phyloP scores from a whole-genome alignment of 192 early-diverging fungal species.

The Podochytrium sp. region DNA sequence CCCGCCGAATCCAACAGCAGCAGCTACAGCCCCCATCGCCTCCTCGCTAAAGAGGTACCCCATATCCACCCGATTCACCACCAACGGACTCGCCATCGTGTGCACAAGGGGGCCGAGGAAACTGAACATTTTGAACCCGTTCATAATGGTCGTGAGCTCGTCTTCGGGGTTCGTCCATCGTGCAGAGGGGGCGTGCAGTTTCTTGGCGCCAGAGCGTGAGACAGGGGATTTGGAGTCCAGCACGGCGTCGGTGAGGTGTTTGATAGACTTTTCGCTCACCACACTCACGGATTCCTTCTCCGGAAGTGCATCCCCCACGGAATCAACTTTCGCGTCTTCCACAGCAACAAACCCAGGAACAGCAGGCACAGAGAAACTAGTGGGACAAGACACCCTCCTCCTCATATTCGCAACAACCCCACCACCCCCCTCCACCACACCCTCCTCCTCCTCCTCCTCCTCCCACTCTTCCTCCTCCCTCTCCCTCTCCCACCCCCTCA shows the following conservation, averaged over 20 bases:
- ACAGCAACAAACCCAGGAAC: neutral
- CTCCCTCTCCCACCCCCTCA: neutral
- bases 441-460: neutral
- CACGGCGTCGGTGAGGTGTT: neutral
- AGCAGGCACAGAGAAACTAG: constrained; percentile 20
- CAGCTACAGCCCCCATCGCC: neutral
- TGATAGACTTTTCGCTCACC: neutral
- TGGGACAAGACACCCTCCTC: constrained; percentile 7
- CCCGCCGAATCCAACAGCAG: too few relatives aligned
- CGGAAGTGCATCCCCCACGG: neutral
- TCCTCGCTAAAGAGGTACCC: neutral
- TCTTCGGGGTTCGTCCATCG: constrained; percentile 30
- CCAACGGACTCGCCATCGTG: constrained; percentile 17
- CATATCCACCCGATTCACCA: constrained; percentile 17
- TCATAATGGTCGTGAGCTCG: constrained; percentile 26
- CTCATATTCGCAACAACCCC: neutral
- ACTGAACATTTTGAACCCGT: constrained; percentile 21
- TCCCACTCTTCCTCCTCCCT: constrained; percentile 1
- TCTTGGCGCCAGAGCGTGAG: neutral
- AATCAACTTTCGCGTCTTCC: neutral
- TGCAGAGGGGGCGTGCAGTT: neutral
- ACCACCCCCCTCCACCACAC: neutral
- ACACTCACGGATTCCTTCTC: neutral
- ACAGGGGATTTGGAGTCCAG: neutral
- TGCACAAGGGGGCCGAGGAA: constrained; percentile 21